These are phyloP conservation scores for Triglochin maritima DNA, from an alignment of 106 monocot species.

Conservation along the genomic window DNA sequence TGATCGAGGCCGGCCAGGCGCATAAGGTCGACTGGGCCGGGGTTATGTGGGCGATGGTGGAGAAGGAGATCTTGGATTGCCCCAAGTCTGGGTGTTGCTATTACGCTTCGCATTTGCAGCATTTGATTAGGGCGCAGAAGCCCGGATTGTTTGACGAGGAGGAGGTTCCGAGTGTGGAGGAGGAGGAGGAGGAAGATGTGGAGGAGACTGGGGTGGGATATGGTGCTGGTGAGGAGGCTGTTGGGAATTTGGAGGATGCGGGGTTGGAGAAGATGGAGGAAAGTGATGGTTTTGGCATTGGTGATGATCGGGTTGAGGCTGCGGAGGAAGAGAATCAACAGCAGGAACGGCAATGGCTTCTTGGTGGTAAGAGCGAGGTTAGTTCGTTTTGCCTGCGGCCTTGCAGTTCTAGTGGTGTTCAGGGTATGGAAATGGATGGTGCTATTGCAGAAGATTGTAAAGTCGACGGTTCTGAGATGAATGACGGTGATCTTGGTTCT, in stretches of 20 bases:
- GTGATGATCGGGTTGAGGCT: conserved; percentile 4
- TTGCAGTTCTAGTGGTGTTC: conserved; percentile 8
- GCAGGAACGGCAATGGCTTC: conserved; percentile 3
- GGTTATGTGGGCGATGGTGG: conserved; percentile 70
- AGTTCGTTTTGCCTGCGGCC: conserved; percentile 11
- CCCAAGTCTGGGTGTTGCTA: conserved; percentile 51
- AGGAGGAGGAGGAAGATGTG: conserved; percentile 12
- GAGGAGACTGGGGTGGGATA: background rate
- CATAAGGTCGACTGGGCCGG: conserved; percentile 78
- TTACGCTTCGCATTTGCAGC: conserved; percentile 78
- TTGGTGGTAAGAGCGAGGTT: conserved; percentile 4
- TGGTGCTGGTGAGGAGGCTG: conserved; percentile 14
- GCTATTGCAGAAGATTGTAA: conserved; percentile 10
- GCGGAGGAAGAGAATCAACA: background rate
- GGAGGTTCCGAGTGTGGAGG: conserved; percentile 11
- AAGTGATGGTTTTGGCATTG: conserved; percentile 17
- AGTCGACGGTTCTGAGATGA: conserved; percentile 21
- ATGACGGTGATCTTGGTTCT: conserved; percentile 21
- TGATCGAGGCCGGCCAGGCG: conserved; percentile 57
- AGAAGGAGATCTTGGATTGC: conserved; percentile 57
- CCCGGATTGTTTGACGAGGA: conserved; percentile 36
- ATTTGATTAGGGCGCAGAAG: conserved; percentile 54
- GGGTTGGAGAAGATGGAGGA: conserved; percentile 13
- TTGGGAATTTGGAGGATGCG: conserved; percentile 7
- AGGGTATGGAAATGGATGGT: conserved; percentile 10